Conservation (phyloP, 1,284 basidiomycete genomes). For the Stereum hirsutum region DNA sequence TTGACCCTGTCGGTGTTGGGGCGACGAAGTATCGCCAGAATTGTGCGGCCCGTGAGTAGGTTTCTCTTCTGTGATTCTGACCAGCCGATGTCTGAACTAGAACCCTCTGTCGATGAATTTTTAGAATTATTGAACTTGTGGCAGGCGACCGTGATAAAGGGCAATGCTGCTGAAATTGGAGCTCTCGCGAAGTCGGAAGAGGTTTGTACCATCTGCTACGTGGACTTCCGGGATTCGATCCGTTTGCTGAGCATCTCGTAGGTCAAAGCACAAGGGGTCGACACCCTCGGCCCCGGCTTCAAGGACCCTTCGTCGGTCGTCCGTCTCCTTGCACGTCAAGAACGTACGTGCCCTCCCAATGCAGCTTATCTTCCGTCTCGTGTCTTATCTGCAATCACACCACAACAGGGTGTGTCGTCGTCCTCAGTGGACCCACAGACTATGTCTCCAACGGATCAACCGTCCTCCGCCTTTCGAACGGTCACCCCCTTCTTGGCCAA, state of each 20-base stretch:
- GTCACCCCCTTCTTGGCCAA: constrained; percentile 63
- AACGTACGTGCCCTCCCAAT: no score
- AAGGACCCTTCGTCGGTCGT: constrained; percentile 70
- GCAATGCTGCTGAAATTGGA: constrained; percentile 89
- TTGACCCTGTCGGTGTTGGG: constrained; percentile 93
- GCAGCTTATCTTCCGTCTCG: constrained; percentile 1
- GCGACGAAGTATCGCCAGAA: constrained; percentile 69
- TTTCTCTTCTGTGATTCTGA: background rate
- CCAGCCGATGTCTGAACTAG: no score
- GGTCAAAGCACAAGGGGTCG: constrained; percentile 83
- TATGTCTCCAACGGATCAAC: constrained; percentile 80
- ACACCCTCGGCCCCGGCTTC: constrained; percentile 74
- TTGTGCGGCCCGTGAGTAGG: constrained; percentile 37
- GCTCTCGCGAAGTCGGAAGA: constrained; percentile 69
- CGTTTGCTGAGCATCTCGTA: constrained; percentile 16
- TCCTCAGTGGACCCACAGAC: constrained; percentile 78
- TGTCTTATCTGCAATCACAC: background rate
- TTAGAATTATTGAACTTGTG: constrained; percentile 72
- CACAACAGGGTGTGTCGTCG: constrained; percentile 64
- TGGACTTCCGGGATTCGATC: background rate
- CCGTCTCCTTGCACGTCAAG: constrained; percentile 59
- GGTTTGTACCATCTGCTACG: constrained; percentile 25
- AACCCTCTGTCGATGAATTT: no score
- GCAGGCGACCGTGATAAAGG: constrained; percentile 92
- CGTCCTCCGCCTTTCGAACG: constrained; percentile 69